A percentile compares a stretch with the other conserved stretches of the same genome.
phyloP scores from a whole-genome alignment of 2,329 filamentous ascomycete species.

The Cladosporium sp. region DNA sequence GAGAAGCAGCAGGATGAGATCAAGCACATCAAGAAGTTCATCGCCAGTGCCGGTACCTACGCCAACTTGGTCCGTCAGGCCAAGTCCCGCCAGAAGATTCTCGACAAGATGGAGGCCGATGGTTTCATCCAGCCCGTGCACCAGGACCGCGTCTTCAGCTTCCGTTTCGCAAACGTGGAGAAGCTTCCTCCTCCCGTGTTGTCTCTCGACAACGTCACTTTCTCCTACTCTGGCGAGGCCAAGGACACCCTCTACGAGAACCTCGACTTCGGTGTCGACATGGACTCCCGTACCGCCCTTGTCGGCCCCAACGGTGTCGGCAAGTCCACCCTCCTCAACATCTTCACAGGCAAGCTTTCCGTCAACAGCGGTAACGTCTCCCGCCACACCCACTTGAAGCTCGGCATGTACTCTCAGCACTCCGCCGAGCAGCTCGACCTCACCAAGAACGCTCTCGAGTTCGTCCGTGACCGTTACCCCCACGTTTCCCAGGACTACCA shows the following conservation, averaged over 20 bases:
- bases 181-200: constrained; percentile 98
- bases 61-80: constrained; percentile 98
- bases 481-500: constrained; percentile 94
- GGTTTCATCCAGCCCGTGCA: constrained; percentile 93
- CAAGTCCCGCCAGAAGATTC: constrained; percentile 98
- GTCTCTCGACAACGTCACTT: constrained; percentile 95
- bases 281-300: constrained; percentile 96
- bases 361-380: constrained; percentile 79
- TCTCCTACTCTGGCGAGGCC: constrained; percentile 89
- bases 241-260: constrained; percentile 95
- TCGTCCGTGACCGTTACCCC: constrained; percentile 92
- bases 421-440: constrained; percentile 97
- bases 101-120: constrained; percentile 99
- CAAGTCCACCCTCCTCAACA: constrained; percentile 91
- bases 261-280: constrained; percentile 97
- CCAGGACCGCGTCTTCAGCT: constrained; percentile 86
- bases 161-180: constrained; percentile 97
- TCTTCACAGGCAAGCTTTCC: constrained; percentile 94
- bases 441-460: constrained; percentile 96
- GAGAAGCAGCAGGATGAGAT: constrained; percentile 99
- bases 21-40: constrained; percentile 99
- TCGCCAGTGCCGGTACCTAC: constrained; percentile 98
- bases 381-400: constrained; percentile 96
- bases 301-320: constrained; percentile 99
- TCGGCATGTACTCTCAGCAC: constrained; percentile 97